Evolutionary conservation across 306 rosid species (phyloP), one percentile per base, ranked within the genome.

Genomic region (Cyamopsis tetragonoloba): DNA sequence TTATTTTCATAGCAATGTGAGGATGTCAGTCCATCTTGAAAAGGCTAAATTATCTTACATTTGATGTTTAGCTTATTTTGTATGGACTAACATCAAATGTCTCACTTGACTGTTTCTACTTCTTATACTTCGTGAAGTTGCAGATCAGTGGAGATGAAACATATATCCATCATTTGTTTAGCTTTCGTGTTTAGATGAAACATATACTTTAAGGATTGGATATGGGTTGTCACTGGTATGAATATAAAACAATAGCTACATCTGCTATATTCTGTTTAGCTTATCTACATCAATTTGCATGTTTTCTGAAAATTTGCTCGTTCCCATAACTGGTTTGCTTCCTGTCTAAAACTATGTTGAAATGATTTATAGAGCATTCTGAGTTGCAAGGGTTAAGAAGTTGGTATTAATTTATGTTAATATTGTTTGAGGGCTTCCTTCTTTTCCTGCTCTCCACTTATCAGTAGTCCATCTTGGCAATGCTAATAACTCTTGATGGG

Each of bases 391-490:
- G 22, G 46, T 5, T 15, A 8, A 4, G 10, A 4, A 13, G 6
- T n/a, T 27, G 7, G 2, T 22, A 11, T 41, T 44, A 7, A n/a
- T 49, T 49, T 24, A 38, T 38, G 31, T 64, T 7, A 13, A 13
- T 23, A 14, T 9, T 14, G 23, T 14, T 68, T 26, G 23, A 53
- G 38, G 26, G 20, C 38, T 37, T 27, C 22, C 22, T 24, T 26
- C 41, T 53, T 11, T 53, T 48, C 6, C 22, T 12, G n/a, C n/a
- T 14, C 22, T 7, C 23, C 42, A 19, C 1, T 13, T 22, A 15
- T 24, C 20, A 12, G 34, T 54, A 57, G 87, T 83, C 86, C 95
- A 81, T 87, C 87, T 83, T 89, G 86, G 89, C 86, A 79, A 80
- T 79, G 87, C 90, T 85, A 79, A 11, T 70, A 81, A 66, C 74